Evolutionary conservation across 495 filamentous ascomycete species (phyloP), one percentile per base, ranked within the genome.

Genomic region (Podospora appendiculata): DNA sequence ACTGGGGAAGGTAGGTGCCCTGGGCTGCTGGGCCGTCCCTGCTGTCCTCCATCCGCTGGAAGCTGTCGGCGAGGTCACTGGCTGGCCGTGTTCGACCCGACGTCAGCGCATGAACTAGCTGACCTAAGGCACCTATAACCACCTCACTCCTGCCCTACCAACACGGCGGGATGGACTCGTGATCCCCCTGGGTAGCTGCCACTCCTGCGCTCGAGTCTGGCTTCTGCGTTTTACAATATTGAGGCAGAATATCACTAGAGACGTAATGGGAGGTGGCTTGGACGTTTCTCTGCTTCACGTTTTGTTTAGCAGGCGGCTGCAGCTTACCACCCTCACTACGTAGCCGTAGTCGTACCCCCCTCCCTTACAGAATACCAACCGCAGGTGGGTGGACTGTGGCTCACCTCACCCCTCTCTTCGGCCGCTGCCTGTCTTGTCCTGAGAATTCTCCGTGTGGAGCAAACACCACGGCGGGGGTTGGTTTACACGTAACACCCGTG

Each of bases 71-170:
- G n/a, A n/a, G n/a, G n/a, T n/a, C n/a, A n/a, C n/a, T 12, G 13
- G 38, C 12, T n/a, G n/a, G 38, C 11, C 38, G 7, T 12, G 12
- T 7, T 12, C 38, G 38, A 16, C 55, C 57, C 69, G 63, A 73
- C 66, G 69, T 70, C 70, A 73, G 69, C 65, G 68, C 69, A 69
- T 69, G 56, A 69, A 66, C 43, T n/a, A 58, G 52, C 19, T 47
- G 9, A 19, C 48, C 52, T 25, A 52, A 17, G n/a, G 18, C 4
- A 35, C 40, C 25, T 32, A 33, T 42, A 17, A 32, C 48, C 38
- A 48, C 47, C 34, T 48, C 47, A 9, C 17, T 16, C 16, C 17
- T 9, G 35, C 18, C 47, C 19, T 18, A 34, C 47, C 47, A 40
- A 38, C 12, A 49, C 41, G n/a, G 14, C 34, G 4, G 55, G 52